These are phyloP conservation scores for Saccharomycopsis fermentans DNA, from an alignment of 805 yeast genomes.

Conservation along the genomic window DNA sequence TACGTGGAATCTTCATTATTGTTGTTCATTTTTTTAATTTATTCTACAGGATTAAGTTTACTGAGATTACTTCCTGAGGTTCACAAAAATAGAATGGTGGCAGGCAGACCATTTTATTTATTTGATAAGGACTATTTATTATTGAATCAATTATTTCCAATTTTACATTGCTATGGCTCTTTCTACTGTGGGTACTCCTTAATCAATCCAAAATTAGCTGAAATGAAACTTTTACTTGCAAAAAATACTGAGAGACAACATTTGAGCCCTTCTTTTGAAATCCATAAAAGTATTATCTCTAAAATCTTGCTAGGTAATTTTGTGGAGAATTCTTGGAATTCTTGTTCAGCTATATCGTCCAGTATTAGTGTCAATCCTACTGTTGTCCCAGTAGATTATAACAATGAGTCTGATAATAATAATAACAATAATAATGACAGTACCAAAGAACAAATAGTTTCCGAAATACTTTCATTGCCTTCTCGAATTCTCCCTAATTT, in stretches of 20 bases:
- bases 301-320: background rate
- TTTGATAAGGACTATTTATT: slow-evolving; percentile 68
- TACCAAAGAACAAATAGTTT: background rate
- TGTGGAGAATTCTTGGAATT: background rate
- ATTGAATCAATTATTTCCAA: slow-evolving; percentile 51
- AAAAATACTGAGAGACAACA: background rate
- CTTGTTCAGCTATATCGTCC: slow-evolving; percentile 22
- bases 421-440: background rate
- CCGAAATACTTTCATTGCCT: slow-evolving; percentile 37
- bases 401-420: background rate
- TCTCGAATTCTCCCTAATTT: slow-evolving; percentile 75
- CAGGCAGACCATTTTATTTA: slow-evolving; percentile 73
- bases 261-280: background rate
- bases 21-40: slow-evolving; percentile 60
- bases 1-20: slow-evolving; percentile 85
- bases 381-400: slow-evolving; percentile 36
- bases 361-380: slow-evolving; percentile 22
- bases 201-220: background rate
- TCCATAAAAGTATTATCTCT: background rate
- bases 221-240: background rate
- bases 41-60: slow-evolving; percentile 37
- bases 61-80: slow-evolving; percentile 49
- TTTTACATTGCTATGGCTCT: slow-evolving; percentile 27
- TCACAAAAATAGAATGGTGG: slow-evolving; percentile 48
- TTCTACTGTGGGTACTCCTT: background rate